Base-by-base conservation (phyloP, 192 early-diverging fungal species). In the Gigaspora rosea region DNA sequence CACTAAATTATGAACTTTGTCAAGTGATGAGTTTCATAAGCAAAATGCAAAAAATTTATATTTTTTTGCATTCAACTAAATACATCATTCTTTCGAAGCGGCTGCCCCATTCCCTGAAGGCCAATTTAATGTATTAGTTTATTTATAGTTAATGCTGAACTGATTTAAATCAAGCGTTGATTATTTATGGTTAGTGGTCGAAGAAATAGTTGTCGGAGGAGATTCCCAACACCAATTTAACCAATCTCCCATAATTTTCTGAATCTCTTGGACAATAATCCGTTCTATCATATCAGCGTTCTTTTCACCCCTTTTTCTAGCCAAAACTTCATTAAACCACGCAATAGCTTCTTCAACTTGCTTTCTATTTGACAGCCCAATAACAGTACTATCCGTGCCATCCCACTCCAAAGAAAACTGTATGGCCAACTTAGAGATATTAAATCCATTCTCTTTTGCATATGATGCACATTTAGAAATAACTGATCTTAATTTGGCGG, bases 371-470 rank as follows among this genome's bases (percentile, higher is more conserved):
- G 76, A 80, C 56, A 87, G 78, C 16, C 88, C 88, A 66, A 89
- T 78, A 2, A 89, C 82, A 8, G 86, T 83, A n/a, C 78, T 82
- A 12, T 84, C 81, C 13, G 85, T 71, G 4, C 71, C 80, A 57
- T 81, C 71, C 41, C 71, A 74, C 20, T 70, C 71, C 56, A 82
- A 83, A 15, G 83, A 84, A 69, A 87, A 89, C 47, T 80, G 79
- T 49, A 82, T 76, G 2, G 92, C 92, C 4, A 93, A 82, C 49
- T 85, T 79, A 9, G 91, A 83, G 50, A 92, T 84, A 62, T 82
- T 83, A 0, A 86, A 70, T 2, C 72, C 59, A 47, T 79, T 73
- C 5, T 68, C 76, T 18, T 80, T 67, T 13, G 90, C 82, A 18
- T 88, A 50, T 47, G 69, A 27, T 8, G 78, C 78, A 52, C 88